Evolutionary conservation across 2,329 filamentous ascomycete genomes (phyloP), one percentile per base, ranked within the genome.

Genomic region (Colletotrichum neosansevieriae): DNA sequence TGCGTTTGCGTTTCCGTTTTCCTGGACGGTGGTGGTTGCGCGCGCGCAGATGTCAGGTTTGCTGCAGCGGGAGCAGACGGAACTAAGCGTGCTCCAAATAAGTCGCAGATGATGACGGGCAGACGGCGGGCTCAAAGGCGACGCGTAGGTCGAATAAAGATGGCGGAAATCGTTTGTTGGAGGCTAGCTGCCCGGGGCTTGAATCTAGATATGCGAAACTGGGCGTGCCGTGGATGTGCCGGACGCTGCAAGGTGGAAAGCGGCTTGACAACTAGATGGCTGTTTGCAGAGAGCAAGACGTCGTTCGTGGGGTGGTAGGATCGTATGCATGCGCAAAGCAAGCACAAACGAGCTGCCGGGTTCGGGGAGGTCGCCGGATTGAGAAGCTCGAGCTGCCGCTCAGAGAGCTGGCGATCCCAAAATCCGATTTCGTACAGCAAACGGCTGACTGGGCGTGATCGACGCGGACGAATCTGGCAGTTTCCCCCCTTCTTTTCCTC

Each of bases 241-340:
- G 47, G 40, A 32, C 49, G 60, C 54, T 65, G 61, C 17, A 38
- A 45, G n/a, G 53, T 53, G 54, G 38, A 64, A 64, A 38, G 60
- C 36, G 65, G 34, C 15, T 21, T 17, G 12, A 44, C 60, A 21
- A 44, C 17, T 19, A 24, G 17, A 42, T 24, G 54, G 17, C 65
- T 49, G 65, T 54, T 68, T 68, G 65, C 65, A 54, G 65, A 29
- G 53, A 29, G 21, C 29, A 57, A 58, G 65, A 53, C 57, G 63
- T 61, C 57, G 49, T 65, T 59, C 40, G 61, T 59, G 40, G 54
- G 34, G 49, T 12, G 47, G 45, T 32, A 32, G 47, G 58, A 42
- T 11, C 47, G 47, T 61, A 61, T 56, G 54, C 65, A 60, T 38
- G 65, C 65, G 61, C 61, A 59, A 53, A 58, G 21, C 45, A 40